Base-by-base conservation (phyloP, 2,329 filamentous ascomycete species). In the Alternaria triticimaculans region DNA sequence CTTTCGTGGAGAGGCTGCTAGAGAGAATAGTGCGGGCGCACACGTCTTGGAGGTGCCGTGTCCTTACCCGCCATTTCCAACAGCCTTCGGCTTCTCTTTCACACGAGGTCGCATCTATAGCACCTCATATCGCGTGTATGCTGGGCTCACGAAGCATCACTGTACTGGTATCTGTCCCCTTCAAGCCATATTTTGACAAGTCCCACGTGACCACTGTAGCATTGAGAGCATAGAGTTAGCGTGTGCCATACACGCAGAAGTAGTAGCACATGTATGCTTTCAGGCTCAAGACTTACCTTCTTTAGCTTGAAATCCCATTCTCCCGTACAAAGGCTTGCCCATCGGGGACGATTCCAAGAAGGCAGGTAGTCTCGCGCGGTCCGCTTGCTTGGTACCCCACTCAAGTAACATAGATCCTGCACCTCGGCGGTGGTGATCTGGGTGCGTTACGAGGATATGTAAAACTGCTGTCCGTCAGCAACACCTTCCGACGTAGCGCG, bases 341-440 rank as follows among this genome's bases (percentile, higher is more conserved):
- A 76, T 74, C 10, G 76, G 72, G 10, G 79, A 80, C 4, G 80
- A 74, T 60, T 85, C 83, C 9, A 85, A 65, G 65, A 80, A 84
- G 3, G 71, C 69, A n/a, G 78, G 78, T 20, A 85, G 53, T 2
- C 78, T 74, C 15, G 77, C 67, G 46, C 72, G 67, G 64, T 85
- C 82, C 21, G 82, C 82, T 63, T 78, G 67, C 25, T 76, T 68
- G 6, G 78, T 64, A 1, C 82, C 83, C 78, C 79, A 81, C 23
- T 78, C 64, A 55, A 85, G 53, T 9, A 81, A 69, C 72, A 80
- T 67, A 1, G 71, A 69, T 0, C 82, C 83, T 25, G 82, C 80
- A 1, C 83, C 83, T 54, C 76, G 76, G 6, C 82, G 71, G 37
- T 82, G 80, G 58, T 83, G 78, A 3, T 73, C 73, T 6, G 82